phyloP scores from a whole-genome alignment of 2,329 filamentous ascomycete genomes.

The Alternaria ethzedia region DNA sequence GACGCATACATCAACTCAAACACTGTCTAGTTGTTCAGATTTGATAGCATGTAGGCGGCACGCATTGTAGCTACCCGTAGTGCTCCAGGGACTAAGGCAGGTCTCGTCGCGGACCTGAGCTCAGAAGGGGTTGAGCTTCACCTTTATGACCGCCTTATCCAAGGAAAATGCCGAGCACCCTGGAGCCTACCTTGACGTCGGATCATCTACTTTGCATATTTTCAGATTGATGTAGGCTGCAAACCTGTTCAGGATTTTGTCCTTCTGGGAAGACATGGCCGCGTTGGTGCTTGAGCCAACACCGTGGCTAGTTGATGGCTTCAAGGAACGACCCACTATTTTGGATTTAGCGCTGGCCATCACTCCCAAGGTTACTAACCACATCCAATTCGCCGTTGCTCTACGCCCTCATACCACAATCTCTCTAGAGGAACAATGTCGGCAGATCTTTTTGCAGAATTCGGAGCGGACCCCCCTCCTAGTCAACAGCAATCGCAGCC shows the following conservation, averaged over 20 bases:
- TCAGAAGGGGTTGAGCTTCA: too few relatives aligned
- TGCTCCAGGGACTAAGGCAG: not conserved
- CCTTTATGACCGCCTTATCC: too few relatives aligned
- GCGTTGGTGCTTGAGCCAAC: not conserved
- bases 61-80: rapidly evolving
- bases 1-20: not conserved
- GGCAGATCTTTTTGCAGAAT: constrained; percentile 46
- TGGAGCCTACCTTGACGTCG: not conserved
- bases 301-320: not conserved
- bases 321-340: constrained; percentile 7
- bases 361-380: constrained; percentile 13
- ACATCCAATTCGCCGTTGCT: constrained; percentile 12
- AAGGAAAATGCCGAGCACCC: too few relatives aligned
- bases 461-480: constrained; percentile 27
- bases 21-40: not conserved
- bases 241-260: not conserved
- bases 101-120: not conserved
- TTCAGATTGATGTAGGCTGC: not conserved
- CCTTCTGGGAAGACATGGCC: not conserved
- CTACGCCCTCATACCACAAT: constrained; percentile 9
- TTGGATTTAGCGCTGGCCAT: constrained; percentile 24
- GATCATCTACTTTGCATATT: not conserved
- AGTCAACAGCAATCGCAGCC: constrained; percentile 20
- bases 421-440: constrained; percentile 33
- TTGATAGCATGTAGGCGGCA: not conserved